Base-by-base conservation (phyloP, 306 rosid species). In the Quercus gilva region DNA sequence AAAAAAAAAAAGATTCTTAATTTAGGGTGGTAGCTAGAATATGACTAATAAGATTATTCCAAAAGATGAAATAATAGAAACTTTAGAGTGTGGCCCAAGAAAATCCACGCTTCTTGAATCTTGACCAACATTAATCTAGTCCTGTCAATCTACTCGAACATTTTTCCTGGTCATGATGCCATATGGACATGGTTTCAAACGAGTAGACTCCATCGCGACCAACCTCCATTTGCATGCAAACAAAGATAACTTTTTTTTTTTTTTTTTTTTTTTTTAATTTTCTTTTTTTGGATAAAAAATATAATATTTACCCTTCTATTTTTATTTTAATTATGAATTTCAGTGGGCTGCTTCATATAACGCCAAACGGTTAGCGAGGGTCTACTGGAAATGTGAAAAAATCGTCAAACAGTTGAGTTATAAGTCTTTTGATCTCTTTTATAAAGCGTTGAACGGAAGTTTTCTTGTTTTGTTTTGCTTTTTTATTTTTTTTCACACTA, bases 61-160 rank as follows among this genome's bases (percentile, higher is more conserved):
- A 41, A 41, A 61, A 3, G 33, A 60, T 20, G 5, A 17, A n/a
- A 19, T 8, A 29, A 4, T 19, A 6, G 37, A 13, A 12, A 71
- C 51, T 71, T 19, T 52, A 25, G 76, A 53, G 76, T 73, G 76
- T 8, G 53, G 11, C 55, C 61, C 37, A 73, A 73, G 76, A 73
- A 25, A 73, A 26, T 17, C 75, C 13, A 49, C 37, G 19, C 35
- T 5, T 10, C 17, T 49, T 49, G 17, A 49, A 11, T 41, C 45
- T 49, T 49, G 53, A 49, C 53, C 15, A 49, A 49, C 53, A 1
- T 49, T 41, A 8, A 41, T 49, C 53, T 3, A 5, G 53, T 49
- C 53, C 53, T 13, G 53, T 49, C 53, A 20, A 61, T 26, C 9
- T 31, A 61, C 69, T 25, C 53, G 12, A 25, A 7, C 8, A 0